These are phyloP conservation scores for Cadophora luteo-olivacea DNA, from an alignment of 2,329 filamentous ascomycete genomes.

Conservation along the genomic window DNA sequence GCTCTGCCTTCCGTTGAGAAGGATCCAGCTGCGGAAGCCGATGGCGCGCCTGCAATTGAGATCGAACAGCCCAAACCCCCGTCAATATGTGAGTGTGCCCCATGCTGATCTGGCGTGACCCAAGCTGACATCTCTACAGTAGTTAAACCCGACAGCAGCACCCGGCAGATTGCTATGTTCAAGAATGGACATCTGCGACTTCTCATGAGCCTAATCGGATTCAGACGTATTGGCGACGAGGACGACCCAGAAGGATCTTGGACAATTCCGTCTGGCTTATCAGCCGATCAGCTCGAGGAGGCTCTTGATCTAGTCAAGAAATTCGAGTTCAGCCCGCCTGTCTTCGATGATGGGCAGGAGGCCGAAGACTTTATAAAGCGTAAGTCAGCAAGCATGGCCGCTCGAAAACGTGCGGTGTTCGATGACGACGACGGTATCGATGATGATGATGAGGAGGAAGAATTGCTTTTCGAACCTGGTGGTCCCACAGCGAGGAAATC, in stretches of 20 bases:
- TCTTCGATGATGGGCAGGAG: constrained; percentile 71
- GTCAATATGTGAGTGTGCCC: constrained; percentile 57
- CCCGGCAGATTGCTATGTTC: constrained; percentile 77
- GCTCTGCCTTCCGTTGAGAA: constrained; percentile 58
- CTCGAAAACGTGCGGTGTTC: constrained; percentile 64
- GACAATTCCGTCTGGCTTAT: constrained; percentile 73
- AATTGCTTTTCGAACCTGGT: constrained; percentile 70
- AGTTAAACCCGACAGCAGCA: constrained; percentile 63
- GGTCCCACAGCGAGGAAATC: constrained; percentile 65
- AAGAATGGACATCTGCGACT: constrained; percentile 89
- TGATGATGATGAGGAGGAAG: constrained; percentile 56
- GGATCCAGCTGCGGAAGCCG: constrained; percentile 46
- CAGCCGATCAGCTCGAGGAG: constrained; percentile 70
- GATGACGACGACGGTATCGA: constrained; percentile 71
- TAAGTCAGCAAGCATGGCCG: constrained; percentile 57
- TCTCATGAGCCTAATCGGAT: constrained; percentile 77
- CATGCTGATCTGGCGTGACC: background rate
- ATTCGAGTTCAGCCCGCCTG: constrained; percentile 78
- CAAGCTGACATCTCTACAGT: constrained; percentile 39
- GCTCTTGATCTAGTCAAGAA: constrained; percentile 76
- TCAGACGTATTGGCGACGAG: constrained; percentile 61
- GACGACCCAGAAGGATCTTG: constrained; percentile 80
- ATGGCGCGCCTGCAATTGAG: constrained; percentile 27
- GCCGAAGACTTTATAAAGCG: constrained; percentile 82
- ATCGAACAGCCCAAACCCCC: constrained; percentile 51